Evolutionary conservation across 495 filamentous ascomycete genomes (phyloP), one percentile per base, ranked within the genome.

Genomic region (Amniculicola lignicola): DNA sequence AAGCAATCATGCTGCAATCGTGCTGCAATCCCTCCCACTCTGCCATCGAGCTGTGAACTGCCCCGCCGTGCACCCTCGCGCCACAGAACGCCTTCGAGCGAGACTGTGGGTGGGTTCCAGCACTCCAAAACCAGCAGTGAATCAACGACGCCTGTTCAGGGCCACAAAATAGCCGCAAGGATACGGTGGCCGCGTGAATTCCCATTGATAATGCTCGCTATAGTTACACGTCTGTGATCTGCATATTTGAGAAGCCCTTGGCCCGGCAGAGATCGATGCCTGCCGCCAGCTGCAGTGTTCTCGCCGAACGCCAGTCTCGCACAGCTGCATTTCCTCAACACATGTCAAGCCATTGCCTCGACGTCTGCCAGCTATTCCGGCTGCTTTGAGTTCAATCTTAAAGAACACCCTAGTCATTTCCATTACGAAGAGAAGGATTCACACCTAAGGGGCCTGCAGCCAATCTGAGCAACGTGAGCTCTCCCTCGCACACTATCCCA

Each of bases 211-310:
- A 62, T 16, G 45, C 47, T 21, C 40, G 25, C 16, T 42, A 36
- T 27, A 37, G 15, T 28, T 36, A 42, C n/a, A 45, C 44, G 24
- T 22, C 22, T 35, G 41, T 52, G 52, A 56, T 56, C 28, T 62
- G 39, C 51, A 49, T 60, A 60, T 36, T 39, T 53, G 53, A 54
- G 21, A 41, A 25, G 36, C 54, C 58, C 59, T 53, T 52, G 52
- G 52, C 46, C 59, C 47, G 46, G 59, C 31, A 39, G 33, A 33
- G 33, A 15, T 54, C 18, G n/a, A 49, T 1, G 52, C 24, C 24
- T 51, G 29, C n/a, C n/a, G n/a, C n/a, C 29, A 7, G 7, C 19
- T 19, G 19, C 12, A n/a, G 29, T n/a, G n/a, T 33, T 33, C n/a
- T n/a, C 29, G 29, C 29, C 7, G 7, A 9, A 7, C 29, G 9